phyloP scores from a whole-genome alignment of 1,284 basidiomycete species.

The Gymnopus androsaceus region DNA sequence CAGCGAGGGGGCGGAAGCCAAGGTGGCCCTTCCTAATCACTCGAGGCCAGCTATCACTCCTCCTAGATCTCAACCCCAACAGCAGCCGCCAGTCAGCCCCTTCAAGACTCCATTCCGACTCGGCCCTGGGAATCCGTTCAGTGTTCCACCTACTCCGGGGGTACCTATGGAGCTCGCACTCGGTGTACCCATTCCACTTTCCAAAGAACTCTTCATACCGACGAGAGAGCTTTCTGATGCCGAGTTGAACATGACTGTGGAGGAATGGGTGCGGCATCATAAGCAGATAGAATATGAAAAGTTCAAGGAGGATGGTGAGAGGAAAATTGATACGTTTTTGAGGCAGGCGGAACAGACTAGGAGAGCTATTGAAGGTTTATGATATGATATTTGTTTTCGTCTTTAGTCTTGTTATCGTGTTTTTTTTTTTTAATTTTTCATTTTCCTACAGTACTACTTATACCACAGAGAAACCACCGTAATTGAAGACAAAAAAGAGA shows the following conservation, averaged over 20 bases:
- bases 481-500: too few relatives aligned
- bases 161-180: not conserved
- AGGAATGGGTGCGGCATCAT: conserved; percentile 76
- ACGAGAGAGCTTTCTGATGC: conserved; percentile 52
- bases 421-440: not conserved
- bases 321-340: conserved; percentile 59
- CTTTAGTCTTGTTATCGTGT: not conserved
- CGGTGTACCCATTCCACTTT: conserved; percentile 29
- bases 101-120: conserved; percentile 11
- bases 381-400: not conserved
- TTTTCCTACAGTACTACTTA: too few relatives aligned
- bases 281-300: conserved; percentile 63
- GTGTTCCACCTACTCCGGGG: conserved; percentile 14
- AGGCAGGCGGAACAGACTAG: conserved; percentile 60
- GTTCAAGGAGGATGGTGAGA: conserved; percentile 62
- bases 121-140: conserved; percentile 8
- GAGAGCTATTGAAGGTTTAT: conserved; percentile 19
- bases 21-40: not conserved
- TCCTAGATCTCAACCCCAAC: conserved; percentile 15
- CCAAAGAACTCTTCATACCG: conserved; percentile 43
- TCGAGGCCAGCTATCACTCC: conserved; percentile 14
- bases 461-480: too few relatives aligned
- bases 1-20: not conserved
- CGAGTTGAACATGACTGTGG: conserved; percentile 73
- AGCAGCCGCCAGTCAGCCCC: not conserved